phyloP scores from a whole-genome alignment of 371 early-diverging fungal genomes.

The Thermomucor indicae-seudaticae region DNA sequence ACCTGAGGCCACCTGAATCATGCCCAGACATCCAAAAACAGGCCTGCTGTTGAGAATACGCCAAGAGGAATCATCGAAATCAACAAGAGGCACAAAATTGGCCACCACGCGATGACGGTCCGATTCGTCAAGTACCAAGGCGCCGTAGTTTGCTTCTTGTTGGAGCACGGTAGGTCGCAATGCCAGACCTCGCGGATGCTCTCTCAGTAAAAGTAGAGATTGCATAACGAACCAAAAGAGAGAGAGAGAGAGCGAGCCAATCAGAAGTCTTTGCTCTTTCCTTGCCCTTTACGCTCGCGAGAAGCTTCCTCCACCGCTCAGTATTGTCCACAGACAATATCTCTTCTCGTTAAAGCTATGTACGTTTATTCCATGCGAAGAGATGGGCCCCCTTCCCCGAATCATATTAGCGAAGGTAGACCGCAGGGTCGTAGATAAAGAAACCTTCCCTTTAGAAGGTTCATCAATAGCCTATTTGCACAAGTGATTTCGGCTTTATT shows the following conservation, averaged over 20 bases:
- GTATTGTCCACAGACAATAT: too few relatives aligned
- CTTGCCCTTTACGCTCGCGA: neutral
- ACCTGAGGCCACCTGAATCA: too few relatives aligned
- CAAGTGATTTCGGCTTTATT: too few relatives aligned
- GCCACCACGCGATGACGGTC: conserved; percentile 44
- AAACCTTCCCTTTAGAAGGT: too few relatives aligned
- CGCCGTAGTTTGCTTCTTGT: conserved; percentile 45
- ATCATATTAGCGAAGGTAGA: too few relatives aligned
- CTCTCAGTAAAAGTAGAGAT: conserved; percentile 42
- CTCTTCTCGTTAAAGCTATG: too few relatives aligned
- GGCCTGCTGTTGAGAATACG: conserved; percentile 51
- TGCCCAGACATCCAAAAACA: conserved; percentile 69
- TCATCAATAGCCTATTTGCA: too few relatives aligned
- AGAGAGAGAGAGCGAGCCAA: too few relatives aligned
- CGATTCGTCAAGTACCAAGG: conserved; percentile 39
- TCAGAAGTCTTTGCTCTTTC: neutral
- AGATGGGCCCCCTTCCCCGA: too few relatives aligned
- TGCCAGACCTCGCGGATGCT: conserved; percentile 46
- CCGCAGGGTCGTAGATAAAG: too few relatives aligned
- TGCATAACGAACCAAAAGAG: conserved; percentile 26
- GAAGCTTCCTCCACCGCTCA: too few relatives aligned
- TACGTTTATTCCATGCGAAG: too few relatives aligned
- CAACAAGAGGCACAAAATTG: conserved; percentile 37
- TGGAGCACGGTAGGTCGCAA: conserved; percentile 43
- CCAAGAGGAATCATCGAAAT: conserved; percentile 48